Conservation (phyloP, 1,284 basidiomycete genomes). For the Ganoderma multipileum region DNA sequence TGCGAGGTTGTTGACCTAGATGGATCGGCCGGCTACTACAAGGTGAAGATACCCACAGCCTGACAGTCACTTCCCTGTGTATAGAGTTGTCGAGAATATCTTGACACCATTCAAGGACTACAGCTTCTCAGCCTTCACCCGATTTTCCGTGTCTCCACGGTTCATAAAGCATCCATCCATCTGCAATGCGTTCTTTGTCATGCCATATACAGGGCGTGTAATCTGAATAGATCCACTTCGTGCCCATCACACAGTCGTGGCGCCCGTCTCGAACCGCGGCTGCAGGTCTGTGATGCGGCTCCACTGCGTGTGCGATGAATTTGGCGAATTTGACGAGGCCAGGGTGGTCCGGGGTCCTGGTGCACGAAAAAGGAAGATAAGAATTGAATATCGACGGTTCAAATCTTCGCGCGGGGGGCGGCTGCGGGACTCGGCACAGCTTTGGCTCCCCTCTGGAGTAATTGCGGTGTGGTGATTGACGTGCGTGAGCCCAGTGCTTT, state of each 20-base stretch:
- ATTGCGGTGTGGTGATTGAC: constrained; percentile 30
- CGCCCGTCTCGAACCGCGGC: background rate
- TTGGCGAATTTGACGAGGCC: constrained; percentile 5
- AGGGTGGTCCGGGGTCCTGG: constrained; percentile 4
- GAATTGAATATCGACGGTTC: constrained; percentile 2
- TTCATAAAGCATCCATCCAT: background rate
- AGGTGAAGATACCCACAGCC: constrained; percentile 44
- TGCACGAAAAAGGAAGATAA: constrained; percentile 3
- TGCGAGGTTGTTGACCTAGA: constrained; percentile 79
- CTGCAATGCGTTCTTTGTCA: background rate
- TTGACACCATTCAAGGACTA: background rate
- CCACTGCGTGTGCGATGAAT: background rate
- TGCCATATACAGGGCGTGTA: background rate
- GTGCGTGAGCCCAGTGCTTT: constrained; percentile 1
- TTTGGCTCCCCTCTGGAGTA: constrained; percentile 12
- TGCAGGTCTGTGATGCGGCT: background rate
- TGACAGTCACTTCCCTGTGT: background rate
- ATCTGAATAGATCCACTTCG: background rate
- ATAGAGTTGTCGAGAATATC: background rate
- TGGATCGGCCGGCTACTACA: constrained; percentile 40
- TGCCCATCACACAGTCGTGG: background rate
- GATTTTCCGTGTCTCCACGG: background rate
- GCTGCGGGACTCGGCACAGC: constrained; percentile 14
- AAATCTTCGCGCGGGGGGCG: background rate
- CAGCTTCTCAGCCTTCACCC: background rate